These are phyloP conservation scores for Teratosphaeria nubilosa DNA, from an alignment of 2,329 filamentous ascomycete species.

Conservation along the genomic window DNA sequence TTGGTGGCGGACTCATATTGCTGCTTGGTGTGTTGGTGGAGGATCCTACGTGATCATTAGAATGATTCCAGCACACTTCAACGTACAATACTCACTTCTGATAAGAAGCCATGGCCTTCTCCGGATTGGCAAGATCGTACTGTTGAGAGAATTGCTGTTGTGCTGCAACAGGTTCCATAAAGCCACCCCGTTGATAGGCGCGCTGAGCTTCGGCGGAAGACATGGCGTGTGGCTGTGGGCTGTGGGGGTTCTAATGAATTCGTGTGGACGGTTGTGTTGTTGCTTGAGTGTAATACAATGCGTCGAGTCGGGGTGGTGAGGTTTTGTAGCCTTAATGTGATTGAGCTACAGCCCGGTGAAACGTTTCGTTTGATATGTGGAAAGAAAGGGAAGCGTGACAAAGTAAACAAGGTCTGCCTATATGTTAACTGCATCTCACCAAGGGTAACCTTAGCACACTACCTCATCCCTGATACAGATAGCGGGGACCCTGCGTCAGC, in stretches of 20 bases:
- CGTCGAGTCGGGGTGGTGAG: no score
- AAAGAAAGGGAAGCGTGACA: not conserved
- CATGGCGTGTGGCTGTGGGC: slow-evolving; percentile 10
- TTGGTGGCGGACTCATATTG: slow-evolving; percentile 37
- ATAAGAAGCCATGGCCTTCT: slow-evolving; percentile 33
- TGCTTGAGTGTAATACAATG: no score
- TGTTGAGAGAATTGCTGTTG: slow-evolving; percentile 28
- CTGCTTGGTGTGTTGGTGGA: slow-evolving; percentile 42
- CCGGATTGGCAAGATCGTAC: slow-evolving; percentile 33
- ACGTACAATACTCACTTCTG: slow-evolving; percentile 28
- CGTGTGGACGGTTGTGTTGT: not conserved
- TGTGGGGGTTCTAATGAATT: no score
- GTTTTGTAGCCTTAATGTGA: not conserved
- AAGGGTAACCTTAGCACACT: not conserved
- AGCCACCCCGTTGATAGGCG: slow-evolving; percentile 29
- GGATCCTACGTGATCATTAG: slow-evolving; percentile 26
- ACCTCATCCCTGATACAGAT: not conserved
- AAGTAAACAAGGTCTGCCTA: not conserved
- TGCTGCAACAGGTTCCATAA: slow-evolving; percentile 30
- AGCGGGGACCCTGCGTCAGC: slow-evolving; percentile 5
- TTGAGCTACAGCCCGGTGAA: no score
- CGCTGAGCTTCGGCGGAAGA: slow-evolving; percentile 20
- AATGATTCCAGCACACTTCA: not conserved
- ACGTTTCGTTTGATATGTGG: not conserved
- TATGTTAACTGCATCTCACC: not conserved